phyloP scores from a whole-genome alignment of 2,329 filamentous ascomycete genomes.

The Bipolaris sorokiniana region DNA sequence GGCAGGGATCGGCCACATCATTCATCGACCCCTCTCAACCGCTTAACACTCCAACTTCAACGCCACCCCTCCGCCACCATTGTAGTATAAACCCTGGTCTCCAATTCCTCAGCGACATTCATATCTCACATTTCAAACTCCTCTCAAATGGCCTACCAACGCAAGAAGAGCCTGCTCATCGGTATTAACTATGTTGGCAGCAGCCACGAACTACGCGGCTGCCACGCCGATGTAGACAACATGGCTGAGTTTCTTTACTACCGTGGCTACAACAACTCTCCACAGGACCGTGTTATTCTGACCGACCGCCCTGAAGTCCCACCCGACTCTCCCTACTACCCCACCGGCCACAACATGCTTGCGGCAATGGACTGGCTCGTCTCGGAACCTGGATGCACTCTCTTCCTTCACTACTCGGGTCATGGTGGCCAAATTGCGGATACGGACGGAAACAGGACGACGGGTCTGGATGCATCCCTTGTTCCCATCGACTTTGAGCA shows the following conservation, averaged over 20 bases:
- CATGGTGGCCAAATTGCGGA: slow-evolving; percentile 63
- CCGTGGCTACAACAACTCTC: slow-evolving; percentile 52
- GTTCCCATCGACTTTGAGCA: slow-evolving; percentile 60
- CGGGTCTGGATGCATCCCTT: slow-evolving; percentile 57
- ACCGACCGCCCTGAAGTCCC: slow-evolving; percentile 48
- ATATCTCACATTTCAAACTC: background rate
- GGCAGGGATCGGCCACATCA: slow-evolving; percentile 23
- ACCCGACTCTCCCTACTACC: slow-evolving; percentile 43
- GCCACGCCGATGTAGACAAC: slow-evolving; percentile 58
- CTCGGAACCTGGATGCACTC: slow-evolving; percentile 57
- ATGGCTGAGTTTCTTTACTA: slow-evolving; percentile 55
- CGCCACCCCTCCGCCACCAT: slow-evolving; percentile 3
- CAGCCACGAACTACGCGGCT: slow-evolving; percentile 55
- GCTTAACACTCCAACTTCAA: background rate
- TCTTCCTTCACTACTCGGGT: slow-evolving; percentile 66
- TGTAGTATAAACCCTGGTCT: background rate
- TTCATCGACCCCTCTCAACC: slow-evolving; percentile 34
- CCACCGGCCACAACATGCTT: slow-evolving; percentile 54
- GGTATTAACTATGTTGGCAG: slow-evolving; percentile 60
- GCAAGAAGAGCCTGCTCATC: slow-evolving; percentile 59
- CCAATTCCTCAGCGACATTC: background rate
- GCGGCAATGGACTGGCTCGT: slow-evolving; percentile 66
- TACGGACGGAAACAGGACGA: slow-evolving; percentile 48
- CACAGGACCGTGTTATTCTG: slow-evolving; percentile 54
- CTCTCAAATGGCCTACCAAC: slow-evolving; percentile 26